Conservation (phyloP, 1,284 basidiomycete species). For the Stereum hirsutum region DNA sequence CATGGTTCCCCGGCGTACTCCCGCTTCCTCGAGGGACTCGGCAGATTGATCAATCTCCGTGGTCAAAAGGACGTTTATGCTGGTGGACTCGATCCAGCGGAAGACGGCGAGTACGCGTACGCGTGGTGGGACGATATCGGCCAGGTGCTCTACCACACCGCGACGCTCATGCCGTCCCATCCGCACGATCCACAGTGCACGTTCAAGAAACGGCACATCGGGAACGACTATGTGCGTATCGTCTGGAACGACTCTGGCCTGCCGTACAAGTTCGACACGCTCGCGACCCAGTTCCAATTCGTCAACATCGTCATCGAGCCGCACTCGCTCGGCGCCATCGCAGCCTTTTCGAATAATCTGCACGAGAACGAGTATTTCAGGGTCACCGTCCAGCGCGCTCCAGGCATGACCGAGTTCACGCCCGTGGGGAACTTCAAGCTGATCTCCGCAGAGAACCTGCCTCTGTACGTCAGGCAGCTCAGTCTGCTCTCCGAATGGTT, state of each 20-base stretch:
- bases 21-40: conserved; percentile 86
- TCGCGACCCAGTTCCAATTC: conserved; percentile 92
- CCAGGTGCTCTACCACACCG: conserved; percentile 92
- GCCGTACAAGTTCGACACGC: conserved; percentile 86
- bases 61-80: conserved; percentile 93
- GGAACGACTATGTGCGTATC: conserved; percentile 92
- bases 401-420: conserved; percentile 85
- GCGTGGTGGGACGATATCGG: conserved; percentile 99
- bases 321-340: conserved; percentile 78
- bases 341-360: conserved; percentile 68
- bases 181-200: conserved; percentile 59
- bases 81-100: conserved; percentile 83
- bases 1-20: conserved; percentile 95
- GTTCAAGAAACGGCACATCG: conserved; percentile 89
- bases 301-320: conserved; percentile 97
- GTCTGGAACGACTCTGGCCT: conserved; percentile 94
- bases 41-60: conserved; percentile 83
- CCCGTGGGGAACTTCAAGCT: conserved; percentile 91
- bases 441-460: conserved; percentile 78
- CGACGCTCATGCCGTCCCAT: conserved; percentile 94
- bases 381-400: conserved; percentile 77
- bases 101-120: conserved; percentile 92
- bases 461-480: conserved; percentile 78
- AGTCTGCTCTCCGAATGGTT: conserved; percentile 85
- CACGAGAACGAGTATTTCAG: conserved; percentile 92